Evolutionary conservation across 2,329 filamentous ascomycete species (phyloP), one percentile per base, ranked within the genome.

Genomic region (Plenodomus biglobosus): DNA sequence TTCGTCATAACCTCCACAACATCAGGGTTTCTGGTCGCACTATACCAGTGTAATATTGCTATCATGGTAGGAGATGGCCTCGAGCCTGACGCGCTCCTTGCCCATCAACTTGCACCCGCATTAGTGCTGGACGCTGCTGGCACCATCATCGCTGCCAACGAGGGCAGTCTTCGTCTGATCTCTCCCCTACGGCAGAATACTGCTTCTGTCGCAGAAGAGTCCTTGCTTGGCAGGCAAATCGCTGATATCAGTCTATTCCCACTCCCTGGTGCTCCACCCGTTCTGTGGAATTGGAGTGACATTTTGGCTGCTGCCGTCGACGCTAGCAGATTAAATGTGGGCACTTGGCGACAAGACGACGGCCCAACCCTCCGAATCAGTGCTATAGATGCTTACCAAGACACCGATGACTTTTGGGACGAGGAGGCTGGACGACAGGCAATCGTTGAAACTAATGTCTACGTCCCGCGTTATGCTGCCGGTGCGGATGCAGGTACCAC

Each of bases 371-470:
- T 15, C 27, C 27, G 6, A 15, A 15, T 32, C 11, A 32, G 27
- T 32, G 15, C 27, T 32, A 11, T 32, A 15, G 27, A 32, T 15
- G 27, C 27, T 15, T 21, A 37, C 32, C 37, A 27, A 7, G 41
- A 36, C 34, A 45, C 46, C 16, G 41, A 49, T 19, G 46, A 49
- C 11, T 49, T 49, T 32, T 49, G 46, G 46, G 34, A 49, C 17
- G n/a, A 40, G n/a, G 46, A 49, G 32, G 34, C 19, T 13, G 34
- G 34, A 18, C 19, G 35, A 13, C 39, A 43, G 21, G 6, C 27
- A 8, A 19, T 44, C 17, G 19, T 44, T 17, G 41, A 44, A 34
- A 41, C 21, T 18, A 34, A 46, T 38, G 19, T 52, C 13, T 44
- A 44, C 22, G 44, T 48, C 30, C 17, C 35, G 16, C 43, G 40